Base-by-base conservation (phyloP, 352 stramenopile species). In the Globisporangium echinulatum region DNA sequence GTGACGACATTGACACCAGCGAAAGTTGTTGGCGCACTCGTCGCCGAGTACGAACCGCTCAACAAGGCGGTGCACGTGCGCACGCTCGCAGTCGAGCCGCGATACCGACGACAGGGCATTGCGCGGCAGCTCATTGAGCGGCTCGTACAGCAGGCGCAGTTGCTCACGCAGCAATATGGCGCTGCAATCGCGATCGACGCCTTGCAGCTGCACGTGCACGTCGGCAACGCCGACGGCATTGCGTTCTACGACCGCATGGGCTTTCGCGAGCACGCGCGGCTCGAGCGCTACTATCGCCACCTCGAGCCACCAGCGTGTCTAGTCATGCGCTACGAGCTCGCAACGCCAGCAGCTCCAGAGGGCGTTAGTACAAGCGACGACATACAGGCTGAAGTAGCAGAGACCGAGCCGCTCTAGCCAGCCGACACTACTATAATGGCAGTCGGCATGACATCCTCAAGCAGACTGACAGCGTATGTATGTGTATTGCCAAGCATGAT, bases 221-320 rank as follows among this genome's bases (percentile, higher is more conserved):
- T 67, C 19, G 68, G 64, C 17, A 90, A 90, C 62, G 64, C 74
- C 0, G 80, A 85, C 55, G 80, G 68, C n/a, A 19, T 84, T 38
- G 74, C 69, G 52, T 88, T 90, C 63, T 90, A 90, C 59, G 56
- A 64, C 40, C 49, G 56, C 8, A 38, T 84, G 43, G 81, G 78
- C 11, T 90, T 90, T 49, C 36, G 62, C 17, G 67, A 85, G 54
- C 61, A 70, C 46, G 60, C 65, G 53, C 67, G 66, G 5, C 53
- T 88, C 5, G 76, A 90, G 25, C 62, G 79, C 38, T 90, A 90
- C 63, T 90, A 90, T 58, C 80, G 80, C 33, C 75, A 71, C 17
- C 58, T 90, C 37, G 68, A 85, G 65, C 80, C 76, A 14, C 58
- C 62, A n/a, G 76, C 78, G 11, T 74, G 70, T 7, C 50, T 90